A percentile compares a stretch with the other conserved stretches of the same genome.
phyloP scores from a whole-genome alignment of 1,284 basidiomycete species.

The Boletellus deceptivus region DNA sequence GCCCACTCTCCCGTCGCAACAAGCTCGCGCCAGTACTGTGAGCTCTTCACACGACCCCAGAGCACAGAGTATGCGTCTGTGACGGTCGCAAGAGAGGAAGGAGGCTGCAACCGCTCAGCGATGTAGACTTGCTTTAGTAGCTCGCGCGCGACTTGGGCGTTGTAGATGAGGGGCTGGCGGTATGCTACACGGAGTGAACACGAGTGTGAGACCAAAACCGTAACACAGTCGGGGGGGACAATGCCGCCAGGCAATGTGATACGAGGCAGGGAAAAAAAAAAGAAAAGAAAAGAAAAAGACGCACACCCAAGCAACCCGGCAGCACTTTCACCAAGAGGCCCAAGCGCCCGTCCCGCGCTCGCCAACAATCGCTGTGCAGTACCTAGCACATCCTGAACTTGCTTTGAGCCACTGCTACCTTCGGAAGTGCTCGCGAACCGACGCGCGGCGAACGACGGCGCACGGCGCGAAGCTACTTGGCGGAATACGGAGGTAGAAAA shows the following conservation, averaged over 20 bases:
- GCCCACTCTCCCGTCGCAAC: conserved; percentile 76
- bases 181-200: conserved; percentile 57
- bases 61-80: conserved; percentile 72
- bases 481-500: conserved; percentile 25
- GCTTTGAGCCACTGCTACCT: conserved; percentile 53
- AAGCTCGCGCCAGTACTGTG: conserved; percentile 69
- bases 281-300: conserved; percentile 26
- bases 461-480: conserved; percentile 15
- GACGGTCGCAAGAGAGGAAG: conserved; percentile 63
- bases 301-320: conserved; percentile 65
- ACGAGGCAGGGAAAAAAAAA: too few relatives aligned
- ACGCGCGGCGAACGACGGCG: conserved; percentile 14
- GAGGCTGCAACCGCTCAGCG: conserved; percentile 84
- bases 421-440: conserved; percentile 26
- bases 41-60: conserved; percentile 65
- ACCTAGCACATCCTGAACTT: conserved; percentile 63
- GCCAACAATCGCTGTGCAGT: conserved; percentile 58
- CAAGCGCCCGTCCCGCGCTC: conserved; percentile 52
- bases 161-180: conserved; percentile 80
- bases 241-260: too few relatives aligned
- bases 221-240: background rate
- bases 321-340: conserved; percentile 58
- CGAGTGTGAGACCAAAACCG: background rate
- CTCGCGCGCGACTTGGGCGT: conserved; percentile 81
- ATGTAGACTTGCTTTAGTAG: conserved; percentile 90